Conservation (phyloP, 352 stramenopile genomes). For the Phytophthora colocasiae region DNA sequence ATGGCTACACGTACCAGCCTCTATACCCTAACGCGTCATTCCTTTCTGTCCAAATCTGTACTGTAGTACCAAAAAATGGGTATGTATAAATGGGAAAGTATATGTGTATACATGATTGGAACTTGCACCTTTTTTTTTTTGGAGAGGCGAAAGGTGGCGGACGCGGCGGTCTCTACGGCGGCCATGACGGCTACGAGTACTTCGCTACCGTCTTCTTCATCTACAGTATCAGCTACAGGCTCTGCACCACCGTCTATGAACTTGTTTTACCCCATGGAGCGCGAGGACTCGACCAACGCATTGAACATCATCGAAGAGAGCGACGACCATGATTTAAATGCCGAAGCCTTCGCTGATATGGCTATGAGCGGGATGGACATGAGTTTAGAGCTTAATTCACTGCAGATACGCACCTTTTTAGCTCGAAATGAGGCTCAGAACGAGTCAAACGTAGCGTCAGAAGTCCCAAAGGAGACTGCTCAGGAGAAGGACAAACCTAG, state of each 20-base stretch:
- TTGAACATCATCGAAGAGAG: slow-evolving; percentile 56
- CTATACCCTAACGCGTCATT: too few relatives aligned
- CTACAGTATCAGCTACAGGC: not conserved
- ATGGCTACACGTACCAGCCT: too few relatives aligned
- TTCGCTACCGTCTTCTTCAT: slow-evolving; percentile 3
- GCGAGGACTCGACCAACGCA: slow-evolving; percentile 21
- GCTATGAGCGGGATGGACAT: slow-evolving; percentile 67
- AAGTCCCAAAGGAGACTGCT: not conserved
- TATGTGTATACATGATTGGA: not conserved
- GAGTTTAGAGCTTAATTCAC: slow-evolving; percentile 61
- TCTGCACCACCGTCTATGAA: slow-evolving; percentile 11
- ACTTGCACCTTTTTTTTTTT: not conserved
- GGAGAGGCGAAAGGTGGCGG: slow-evolving; percentile 3
- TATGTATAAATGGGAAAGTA: too few relatives aligned
- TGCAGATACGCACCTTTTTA: slow-evolving; percentile 67
- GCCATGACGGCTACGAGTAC: not conserved
- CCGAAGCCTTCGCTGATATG: slow-evolving; percentile 69
- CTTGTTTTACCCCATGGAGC: slow-evolving; percentile 34
- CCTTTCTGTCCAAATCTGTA: too few relatives aligned
- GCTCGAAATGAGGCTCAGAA: slow-evolving; percentile 36
- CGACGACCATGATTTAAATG: slow-evolving; percentile 54
- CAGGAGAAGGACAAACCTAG: slow-evolving; percentile 18
- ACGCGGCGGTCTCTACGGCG: not conserved
- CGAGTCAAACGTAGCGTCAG: not conserved
- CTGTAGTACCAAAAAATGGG: too few relatives aligned